These are phyloP conservation scores for Botrytis hyacinthi DNA, from an alignment of 2,329 filamentous ascomycete genomes.

Conservation along the genomic window DNA sequence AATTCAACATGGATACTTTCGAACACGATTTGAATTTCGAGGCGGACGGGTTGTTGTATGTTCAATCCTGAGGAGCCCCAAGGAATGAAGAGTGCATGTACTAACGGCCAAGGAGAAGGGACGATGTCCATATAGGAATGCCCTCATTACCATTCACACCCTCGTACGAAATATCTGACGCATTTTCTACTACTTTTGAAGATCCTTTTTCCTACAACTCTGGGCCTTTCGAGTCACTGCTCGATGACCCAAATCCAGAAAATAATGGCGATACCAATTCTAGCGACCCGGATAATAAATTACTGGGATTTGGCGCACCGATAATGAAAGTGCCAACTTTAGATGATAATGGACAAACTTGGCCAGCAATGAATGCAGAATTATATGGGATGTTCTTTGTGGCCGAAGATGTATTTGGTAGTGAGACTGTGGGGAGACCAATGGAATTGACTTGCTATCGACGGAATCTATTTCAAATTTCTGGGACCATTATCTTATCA, in stretches of 20 bases:
- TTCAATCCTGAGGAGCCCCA: conserved; percentile 14
- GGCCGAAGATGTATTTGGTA: conserved; percentile 73
- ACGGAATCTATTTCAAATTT: conserved; percentile 92
- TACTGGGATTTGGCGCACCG: conserved; percentile 70
- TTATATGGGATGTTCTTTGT: conserved; percentile 84
- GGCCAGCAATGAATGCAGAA: conserved; percentile 69
- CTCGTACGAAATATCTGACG: conserved; percentile 59
- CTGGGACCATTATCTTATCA: conserved; percentile 80
- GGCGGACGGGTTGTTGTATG: conserved; percentile 34
- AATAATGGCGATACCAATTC: conserved; percentile 25
- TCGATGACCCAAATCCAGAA: conserved; percentile 34
- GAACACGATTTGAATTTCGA: conserved; percentile 36
- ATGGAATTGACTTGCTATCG: conserved; percentile 92
- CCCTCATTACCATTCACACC: conserved; percentile 54
- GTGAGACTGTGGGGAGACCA: conserved; percentile 50
- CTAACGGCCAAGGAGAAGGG: conserved; percentile 13
- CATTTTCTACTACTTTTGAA: conserved; percentile 61
- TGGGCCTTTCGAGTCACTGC: conserved; percentile 43
- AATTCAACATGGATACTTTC: conserved; percentile 34
- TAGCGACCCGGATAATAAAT: conserved; percentile 61
- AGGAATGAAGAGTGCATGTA: not conserved
- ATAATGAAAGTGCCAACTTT: conserved; percentile 59
- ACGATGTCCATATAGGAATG: conserved; percentile 31
- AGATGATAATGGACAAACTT: conserved; percentile 63
- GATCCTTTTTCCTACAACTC: conserved; percentile 61